Conservation (phyloP, 2,329 filamentous ascomycete species). For the Teratosphaeria zuluensis region DNA sequence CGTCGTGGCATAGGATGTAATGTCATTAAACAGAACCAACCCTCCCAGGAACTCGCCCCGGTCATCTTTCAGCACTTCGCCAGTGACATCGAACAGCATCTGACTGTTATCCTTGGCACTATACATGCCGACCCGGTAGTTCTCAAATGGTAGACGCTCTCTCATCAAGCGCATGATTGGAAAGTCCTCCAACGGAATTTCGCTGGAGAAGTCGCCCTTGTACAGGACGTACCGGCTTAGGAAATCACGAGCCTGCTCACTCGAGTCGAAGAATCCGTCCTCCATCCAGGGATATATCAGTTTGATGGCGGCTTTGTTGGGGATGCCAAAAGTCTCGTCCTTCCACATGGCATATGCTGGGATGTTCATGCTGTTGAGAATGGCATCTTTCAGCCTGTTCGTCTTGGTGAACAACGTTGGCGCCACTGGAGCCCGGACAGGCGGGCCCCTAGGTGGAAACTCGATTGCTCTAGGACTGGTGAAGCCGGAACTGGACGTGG, state of each 20-base stretch:
- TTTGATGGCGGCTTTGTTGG: slow-evolving; percentile 54
- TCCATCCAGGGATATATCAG: slow-evolving; percentile 27
- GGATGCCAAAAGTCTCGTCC: slow-evolving; percentile 63
- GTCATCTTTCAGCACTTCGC: slow-evolving; percentile 58
- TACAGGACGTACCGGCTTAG: slow-evolving; percentile 53
- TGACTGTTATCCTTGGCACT: slow-evolving; percentile 43
- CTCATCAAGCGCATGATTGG: slow-evolving; percentile 57
- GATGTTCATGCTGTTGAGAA: slow-evolving; percentile 64
- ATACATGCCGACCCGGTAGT: slow-evolving; percentile 54
- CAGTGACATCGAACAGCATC: slow-evolving; percentile 54
- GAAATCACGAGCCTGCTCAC: slow-evolving; percentile 38
- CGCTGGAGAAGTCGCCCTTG: slow-evolving; percentile 54
- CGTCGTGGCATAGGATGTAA: slow-evolving; percentile 59
- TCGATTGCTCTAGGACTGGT: slow-evolving; percentile 43
- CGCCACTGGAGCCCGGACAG: slow-evolving; percentile 44
- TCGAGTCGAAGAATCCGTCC: slow-evolving; percentile 28
- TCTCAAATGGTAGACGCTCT: slow-evolving; percentile 51
- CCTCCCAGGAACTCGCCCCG: slow-evolving; percentile 63
- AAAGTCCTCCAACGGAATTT: slow-evolving; percentile 50
- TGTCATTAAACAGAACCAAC: slow-evolving; percentile 61
- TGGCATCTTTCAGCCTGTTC: slow-evolving; percentile 64
- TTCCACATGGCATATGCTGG: slow-evolving; percentile 75
- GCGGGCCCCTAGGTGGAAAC: slow-evolving; percentile 60
- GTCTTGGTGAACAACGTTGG: slow-evolving; percentile 65
- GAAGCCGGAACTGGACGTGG: slow-evolving; percentile 23